phyloP scores from a whole-genome alignment of 2,329 filamentous ascomycete genomes.

The Polychaeton citri region DNA sequence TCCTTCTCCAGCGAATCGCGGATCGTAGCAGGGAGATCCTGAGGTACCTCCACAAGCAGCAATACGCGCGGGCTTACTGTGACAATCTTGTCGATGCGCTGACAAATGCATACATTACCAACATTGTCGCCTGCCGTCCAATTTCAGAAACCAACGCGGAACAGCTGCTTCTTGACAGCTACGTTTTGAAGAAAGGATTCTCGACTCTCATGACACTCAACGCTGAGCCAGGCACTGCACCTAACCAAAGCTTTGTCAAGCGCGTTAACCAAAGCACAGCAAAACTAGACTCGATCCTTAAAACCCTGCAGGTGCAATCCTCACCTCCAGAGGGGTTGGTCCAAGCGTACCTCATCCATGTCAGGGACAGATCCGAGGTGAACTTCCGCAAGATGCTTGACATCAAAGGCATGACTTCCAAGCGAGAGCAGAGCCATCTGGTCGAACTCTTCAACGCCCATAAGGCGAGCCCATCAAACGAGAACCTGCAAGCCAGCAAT shows the following conservation, averaged over 20 bases:
- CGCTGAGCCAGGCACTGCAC: conserved; percentile 37
- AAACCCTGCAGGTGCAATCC: conserved; percentile 87
- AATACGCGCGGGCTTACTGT: conserved; percentile 88
- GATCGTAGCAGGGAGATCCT: conserved; percentile 61
- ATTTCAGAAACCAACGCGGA: conserved; percentile 91
- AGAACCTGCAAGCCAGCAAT: conserved; percentile 53
- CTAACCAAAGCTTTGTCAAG: conserved; percentile 61
- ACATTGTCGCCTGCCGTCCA: conserved; percentile 77
- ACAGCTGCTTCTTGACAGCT: conserved; percentile 95
- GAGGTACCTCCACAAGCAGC: conserved; percentile 67
- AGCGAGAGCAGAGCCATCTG: conserved; percentile 67
- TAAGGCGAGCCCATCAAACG: conserved; percentile 51
- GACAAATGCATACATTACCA: conserved; percentile 64
- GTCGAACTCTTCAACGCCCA: conserved; percentile 87
- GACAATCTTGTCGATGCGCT: conserved; percentile 90
- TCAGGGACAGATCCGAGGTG: conserved; percentile 79
- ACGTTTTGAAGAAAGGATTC: conserved; percentile 71
- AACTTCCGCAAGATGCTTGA: conserved; percentile 97
- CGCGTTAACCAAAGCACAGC: conserved; percentile 73
- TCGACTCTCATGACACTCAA: conserved; percentile 54
- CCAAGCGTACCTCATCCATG: conserved; percentile 94
- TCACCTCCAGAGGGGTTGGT: conserved; percentile 87
- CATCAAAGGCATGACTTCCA: conserved; percentile 74
- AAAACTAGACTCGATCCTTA: conserved; percentile 82
- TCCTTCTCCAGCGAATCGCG: conserved; percentile 63